Evolutionary conservation across 495 filamentous ascomycete genomes (phyloP).

Genomic region (Talaromyces wortmannii): DNA sequence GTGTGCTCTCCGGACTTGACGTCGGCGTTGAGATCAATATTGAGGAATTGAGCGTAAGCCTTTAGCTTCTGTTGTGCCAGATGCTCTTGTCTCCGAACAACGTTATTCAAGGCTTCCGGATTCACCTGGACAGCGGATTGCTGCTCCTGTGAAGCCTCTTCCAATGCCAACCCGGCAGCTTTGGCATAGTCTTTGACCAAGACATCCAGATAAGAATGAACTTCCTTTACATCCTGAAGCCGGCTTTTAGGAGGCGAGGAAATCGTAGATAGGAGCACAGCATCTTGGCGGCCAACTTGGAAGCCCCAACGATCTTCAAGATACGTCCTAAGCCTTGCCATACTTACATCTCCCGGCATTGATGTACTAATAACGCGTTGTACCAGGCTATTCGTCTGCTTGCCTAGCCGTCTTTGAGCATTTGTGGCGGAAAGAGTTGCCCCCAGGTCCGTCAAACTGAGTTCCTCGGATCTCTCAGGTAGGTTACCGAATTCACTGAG

Average conservation of each 20-base stretch:
- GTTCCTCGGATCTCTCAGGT: constrained; percentile 97
- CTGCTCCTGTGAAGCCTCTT: constrained; percentile 94
- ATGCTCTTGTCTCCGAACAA: constrained; percentile 72
- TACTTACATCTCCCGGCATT: constrained; percentile 99
- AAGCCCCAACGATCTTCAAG: constrained; percentile 90
- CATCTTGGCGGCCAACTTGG: constrained; percentile 80
- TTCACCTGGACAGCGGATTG: constrained; percentile 93
- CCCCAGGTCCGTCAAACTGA: constrained; percentile 87
- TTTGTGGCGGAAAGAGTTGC: constrained; percentile 84
- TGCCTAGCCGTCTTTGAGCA: constrained; percentile 94
- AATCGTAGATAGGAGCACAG: constrained; percentile 77
- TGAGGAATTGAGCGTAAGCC: too few species aligned
- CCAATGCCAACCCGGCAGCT: constrained; percentile 16
- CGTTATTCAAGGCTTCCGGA: constrained; percentile 83
- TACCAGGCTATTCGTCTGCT: constrained; percentile 89
- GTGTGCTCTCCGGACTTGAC: constrained; percentile 4
- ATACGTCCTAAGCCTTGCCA: constrained; percentile 87
- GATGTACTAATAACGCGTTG: constrained; percentile 85
- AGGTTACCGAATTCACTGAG: constrained; percentile 97
- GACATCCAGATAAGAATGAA: constrained; percentile 84
- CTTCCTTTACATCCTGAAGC: constrained; percentile 81
- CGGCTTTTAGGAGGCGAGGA: constrained; percentile 88
- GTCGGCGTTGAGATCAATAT: too few species aligned
- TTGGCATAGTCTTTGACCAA: constrained; percentile 35
- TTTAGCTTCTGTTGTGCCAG: too few species aligned